Conservation (phyloP, 129 eudicot genomes). For the Kitagawia praeruptora region DNA sequence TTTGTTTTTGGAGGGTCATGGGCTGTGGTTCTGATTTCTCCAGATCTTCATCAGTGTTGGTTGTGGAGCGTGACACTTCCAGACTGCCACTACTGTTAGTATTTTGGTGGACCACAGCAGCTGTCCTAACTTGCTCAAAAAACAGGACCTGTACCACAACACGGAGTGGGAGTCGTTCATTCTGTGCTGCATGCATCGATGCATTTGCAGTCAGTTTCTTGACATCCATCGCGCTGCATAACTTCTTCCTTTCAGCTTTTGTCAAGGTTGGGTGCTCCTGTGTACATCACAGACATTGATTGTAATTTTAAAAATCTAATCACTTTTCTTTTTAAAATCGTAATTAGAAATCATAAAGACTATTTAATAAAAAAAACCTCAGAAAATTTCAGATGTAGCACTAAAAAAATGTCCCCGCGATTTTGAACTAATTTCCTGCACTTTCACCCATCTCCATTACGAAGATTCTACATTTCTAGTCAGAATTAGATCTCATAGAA, state of each 20-base stretch:
- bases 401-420: neutral
- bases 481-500: neutral
- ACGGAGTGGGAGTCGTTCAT: constrained; percentile 76
- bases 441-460: too few relatives aligned
- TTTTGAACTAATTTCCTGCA: neutral
- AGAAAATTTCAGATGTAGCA: neutral
- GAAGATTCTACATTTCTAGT: too few relatives aligned
- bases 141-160: constrained; percentile 72
- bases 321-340: neutral
- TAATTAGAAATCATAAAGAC: neutral
- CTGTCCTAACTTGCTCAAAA: constrained; percentile 62
- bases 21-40: constrained; percentile 31
- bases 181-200: constrained; percentile 78
- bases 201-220: constrained; percentile 55
- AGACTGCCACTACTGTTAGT: constrained; percentile 7
- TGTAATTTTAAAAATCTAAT: neutral
- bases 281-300: neutral
- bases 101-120: constrained; percentile 32
- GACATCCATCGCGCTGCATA: constrained; percentile 67
- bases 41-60: constrained; percentile 35
- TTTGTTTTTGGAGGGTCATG: constrained; percentile 43
- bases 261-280: constrained; percentile 63
- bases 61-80: constrained; percentile 23
- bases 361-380: neutral
- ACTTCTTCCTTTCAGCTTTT: constrained; percentile 59